Evolutionary conservation across 148 eudicot species (phyloP).

Genomic region (Arctostaphylos glauca): DNA sequence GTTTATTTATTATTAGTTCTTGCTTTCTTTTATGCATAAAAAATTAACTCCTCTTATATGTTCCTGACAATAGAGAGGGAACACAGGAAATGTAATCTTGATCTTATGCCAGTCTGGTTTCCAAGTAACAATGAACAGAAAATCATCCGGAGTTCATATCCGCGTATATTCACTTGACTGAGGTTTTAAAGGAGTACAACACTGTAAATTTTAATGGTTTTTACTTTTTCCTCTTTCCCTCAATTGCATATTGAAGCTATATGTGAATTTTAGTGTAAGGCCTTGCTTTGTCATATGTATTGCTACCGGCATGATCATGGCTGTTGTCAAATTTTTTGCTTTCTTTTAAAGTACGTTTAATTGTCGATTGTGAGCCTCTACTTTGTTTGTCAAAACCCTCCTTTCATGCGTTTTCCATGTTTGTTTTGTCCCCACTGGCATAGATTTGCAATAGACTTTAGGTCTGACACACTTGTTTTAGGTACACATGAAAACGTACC

Average conservation of each 20-base stretch:
- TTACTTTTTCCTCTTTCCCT: no score
- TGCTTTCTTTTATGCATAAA: background rate
- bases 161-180: no score
- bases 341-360: background rate
- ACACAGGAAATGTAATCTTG: no score
- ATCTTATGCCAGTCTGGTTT: no score
- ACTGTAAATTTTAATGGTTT: no score
- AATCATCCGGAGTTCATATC: no score
- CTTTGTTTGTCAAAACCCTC: background rate
- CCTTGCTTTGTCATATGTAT: background rate
- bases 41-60: no score
- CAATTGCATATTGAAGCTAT: no score
- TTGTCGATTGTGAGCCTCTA: background rate
- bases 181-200: no score
- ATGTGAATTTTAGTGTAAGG: no score
- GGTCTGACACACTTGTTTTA: constrained; percentile 21
- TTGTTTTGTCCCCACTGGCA: background rate
- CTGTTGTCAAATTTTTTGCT: background rate
- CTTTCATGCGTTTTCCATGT: background rate
- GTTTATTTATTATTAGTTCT: background rate
- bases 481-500: constrained; percentile 54
- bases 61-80: no score
- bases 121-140: no score
- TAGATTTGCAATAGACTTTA: background rate
- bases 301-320: background rate